phyloP scores from a whole-genome alignment of 1,139 yeast species.

The Yamadazyma songkhlaensis region DNA sequence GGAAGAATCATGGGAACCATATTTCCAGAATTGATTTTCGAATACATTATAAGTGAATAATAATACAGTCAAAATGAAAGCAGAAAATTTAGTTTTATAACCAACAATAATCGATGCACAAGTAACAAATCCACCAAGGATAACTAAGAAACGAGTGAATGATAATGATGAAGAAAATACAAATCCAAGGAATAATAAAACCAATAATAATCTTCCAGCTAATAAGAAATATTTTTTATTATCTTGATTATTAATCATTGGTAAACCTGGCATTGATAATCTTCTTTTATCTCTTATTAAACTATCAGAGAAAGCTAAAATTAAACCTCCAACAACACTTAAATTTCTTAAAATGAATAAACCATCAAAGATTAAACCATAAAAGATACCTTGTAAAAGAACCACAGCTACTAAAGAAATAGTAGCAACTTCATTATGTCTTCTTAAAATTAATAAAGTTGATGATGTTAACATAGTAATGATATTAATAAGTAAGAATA shows the following conservation, averaged over 20 bases:
- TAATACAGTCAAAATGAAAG: constrained; percentile 71
- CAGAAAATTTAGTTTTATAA: constrained; percentile 88
- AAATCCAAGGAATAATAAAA: constrained; percentile 83
- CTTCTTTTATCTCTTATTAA: constrained; percentile 74
- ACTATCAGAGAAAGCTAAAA: constrained; percentile 88
- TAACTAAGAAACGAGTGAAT: constrained; percentile 59
- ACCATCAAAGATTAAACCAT: constrained; percentile 82
- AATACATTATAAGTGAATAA: constrained; percentile 74
- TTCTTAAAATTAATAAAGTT: constrained; percentile 67
- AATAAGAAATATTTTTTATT: constrained; percentile 80
- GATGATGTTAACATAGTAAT: constrained; percentile 73
- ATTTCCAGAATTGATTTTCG: constrained; percentile 89
- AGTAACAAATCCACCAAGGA: constrained; percentile 66
- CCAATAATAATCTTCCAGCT: constrained; percentile 86
- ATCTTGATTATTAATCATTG: constrained; percentile 80
- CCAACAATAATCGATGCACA: constrained; percentile 88
- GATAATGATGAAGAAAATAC: constrained; percentile 79
- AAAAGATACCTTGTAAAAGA: constrained; percentile 79
- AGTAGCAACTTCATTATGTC: constrained; percentile 70
- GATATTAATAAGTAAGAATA: constrained; percentile 65
- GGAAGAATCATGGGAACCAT: constrained; percentile 64
- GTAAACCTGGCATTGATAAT: constrained; percentile 83
- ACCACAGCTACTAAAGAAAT: constrained; percentile 71
- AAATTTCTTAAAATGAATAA: constrained; percentile 82
- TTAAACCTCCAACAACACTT: constrained; percentile 89